Evolutionary conservation across 106 monocot genomes (phyloP).

Genomic region (Ottelia alismoides): DNA sequence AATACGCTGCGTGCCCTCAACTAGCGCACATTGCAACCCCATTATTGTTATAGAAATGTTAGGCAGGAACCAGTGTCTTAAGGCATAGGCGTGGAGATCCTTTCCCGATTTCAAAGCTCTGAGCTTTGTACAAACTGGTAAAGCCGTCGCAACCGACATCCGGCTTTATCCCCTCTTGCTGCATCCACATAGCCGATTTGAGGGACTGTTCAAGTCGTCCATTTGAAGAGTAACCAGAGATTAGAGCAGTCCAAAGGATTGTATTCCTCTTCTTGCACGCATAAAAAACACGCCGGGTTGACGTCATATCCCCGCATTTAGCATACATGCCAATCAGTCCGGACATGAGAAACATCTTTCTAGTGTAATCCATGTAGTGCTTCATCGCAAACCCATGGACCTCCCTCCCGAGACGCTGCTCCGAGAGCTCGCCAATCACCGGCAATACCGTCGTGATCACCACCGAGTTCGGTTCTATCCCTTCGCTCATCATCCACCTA

Average conservation of each 20-base stretch:
- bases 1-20: slow-evolving; percentile 38
- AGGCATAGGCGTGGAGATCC: slow-evolving; percentile 57
- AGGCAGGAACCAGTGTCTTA: slow-evolving; percentile 55
- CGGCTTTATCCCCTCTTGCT: slow-evolving; percentile 70
- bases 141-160: slow-evolving; percentile 60
- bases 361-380: slow-evolving; percentile 25
- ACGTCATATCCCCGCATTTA: slow-evolving; percentile 72
- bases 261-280: slow-evolving; percentile 42
- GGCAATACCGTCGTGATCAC: slow-evolving; percentile 45
- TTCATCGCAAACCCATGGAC: slow-evolving; percentile 52
- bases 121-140: slow-evolving; percentile 50
- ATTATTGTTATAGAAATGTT: slow-evolving; percentile 62
- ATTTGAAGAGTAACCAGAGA: slow-evolving; percentile 84
- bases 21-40: slow-evolving; percentile 63
- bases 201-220: slow-evolving; percentile 63
- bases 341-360: slow-evolving; percentile 21
- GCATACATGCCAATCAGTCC: slow-evolving; percentile 88
- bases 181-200: slow-evolving; percentile 82
- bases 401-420: slow-evolving; percentile 34
- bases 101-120: slow-evolving; percentile 63
- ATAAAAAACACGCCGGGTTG: slow-evolving; percentile 73
- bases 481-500: slow-evolving; percentile 42
- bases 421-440: slow-evolving; percentile 50
- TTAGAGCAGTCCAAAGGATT: slow-evolving; percentile 77
- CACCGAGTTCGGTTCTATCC: slow-evolving; percentile 64